Base-by-base conservation (phyloP, 2,329 filamentous ascomycete genomes). In the Cercospora beticola region DNA sequence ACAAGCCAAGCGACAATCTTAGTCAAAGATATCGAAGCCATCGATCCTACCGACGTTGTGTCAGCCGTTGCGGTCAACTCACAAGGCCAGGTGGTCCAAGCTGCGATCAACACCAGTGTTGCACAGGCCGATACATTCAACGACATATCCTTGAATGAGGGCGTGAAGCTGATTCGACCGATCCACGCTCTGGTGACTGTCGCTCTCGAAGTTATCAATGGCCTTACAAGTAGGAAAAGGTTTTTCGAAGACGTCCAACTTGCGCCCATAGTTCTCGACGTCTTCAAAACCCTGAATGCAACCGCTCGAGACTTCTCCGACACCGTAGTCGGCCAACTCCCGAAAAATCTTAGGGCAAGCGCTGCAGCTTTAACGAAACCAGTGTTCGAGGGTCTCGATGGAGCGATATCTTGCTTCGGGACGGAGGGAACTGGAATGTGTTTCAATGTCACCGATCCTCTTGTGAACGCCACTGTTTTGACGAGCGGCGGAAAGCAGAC, bases 61-160 rank as follows among this genome's bases (percentile, higher is more conserved):
- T 31, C 58, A 18, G 58, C 58, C 30, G 16, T 61, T 10, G 58
- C 31, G 30, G 58, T 40, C 14, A 61, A 61, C 30, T 61, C 58
- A 5, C 31, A 61, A 61, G 58, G 58, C 58, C 58, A 61, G 23
- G 58, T 61, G 21, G 58, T 61, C n/a, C 58, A 61, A 61, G 58
- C 58, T 23, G n/a, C 58, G 21, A 61, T 61, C 28, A 61, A 61
- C 58, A 31, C n/a, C 21, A 61, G 58, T 36, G 58, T 61, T 21
- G 40, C n/a, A 12, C 58, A 40, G 40, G 58, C 58, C 58, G 14
- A 9, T 31, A 18, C 30, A n/a, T 61, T 61, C 58, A 61, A 61
- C 23, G 30, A 61, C 58, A 61, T 61, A n/a, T 43, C 36, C 36
- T n/a, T 43, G 36, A 43, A 43, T 4, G 36, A 43, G 16, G 36